Conservation (phyloP, 148 eudicot species). For the Cornus kousa region DNA sequence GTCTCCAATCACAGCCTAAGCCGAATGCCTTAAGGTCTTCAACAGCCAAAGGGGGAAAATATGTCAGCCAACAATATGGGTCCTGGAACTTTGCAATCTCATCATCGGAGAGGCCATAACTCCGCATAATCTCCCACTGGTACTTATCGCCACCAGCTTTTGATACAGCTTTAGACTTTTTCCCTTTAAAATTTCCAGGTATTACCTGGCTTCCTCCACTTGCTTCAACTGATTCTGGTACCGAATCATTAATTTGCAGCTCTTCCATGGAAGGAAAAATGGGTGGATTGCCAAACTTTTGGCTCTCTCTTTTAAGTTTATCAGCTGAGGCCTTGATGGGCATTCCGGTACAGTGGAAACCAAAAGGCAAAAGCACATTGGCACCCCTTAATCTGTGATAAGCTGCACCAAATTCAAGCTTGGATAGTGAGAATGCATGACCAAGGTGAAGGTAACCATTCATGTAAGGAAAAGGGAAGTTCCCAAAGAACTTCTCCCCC, state of each 20-base stretch:
- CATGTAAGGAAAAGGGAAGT: conserved; percentile 97
- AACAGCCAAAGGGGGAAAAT: conserved; percentile 75
- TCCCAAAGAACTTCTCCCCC: conserved; percentile 85
- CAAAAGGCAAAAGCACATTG: conserved; percentile 87
- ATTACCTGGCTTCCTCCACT: conserved; percentile 37
- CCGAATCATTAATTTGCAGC: conserved; percentile 34
- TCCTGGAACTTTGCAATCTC: conserved; percentile 68
- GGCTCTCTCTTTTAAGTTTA: conserved; percentile 66
- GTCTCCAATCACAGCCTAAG: conserved; percentile 89
- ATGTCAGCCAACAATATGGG: conserved; percentile 67
- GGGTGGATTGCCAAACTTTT: conserved; percentile 83
- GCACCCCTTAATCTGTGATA: conserved; percentile 85
- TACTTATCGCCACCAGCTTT: conserved; percentile 69
- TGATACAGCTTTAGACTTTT: conserved; percentile 80
- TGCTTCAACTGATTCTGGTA: conserved; percentile 35
- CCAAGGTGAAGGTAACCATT: conserved; percentile 87
- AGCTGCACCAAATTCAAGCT: conserved; percentile 88
- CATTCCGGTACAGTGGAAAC: conserved; percentile 92
- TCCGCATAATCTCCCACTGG: conserved; percentile 94
- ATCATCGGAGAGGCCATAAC: conserved; percentile 70
- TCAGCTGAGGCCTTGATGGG: conserved; percentile 96
- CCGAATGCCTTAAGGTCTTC: conserved; percentile 90
- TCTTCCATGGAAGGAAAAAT: conserved; percentile 55
- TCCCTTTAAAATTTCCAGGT: conserved; percentile 74
- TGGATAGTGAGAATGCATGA: conserved; percentile 86